Percentiles rank a stretch among this genome's conserved stretches.
Evolutionary conservation across 345 rosid species (phyloP).

Genomic region (Eucalyptus pauciflora): DNA sequence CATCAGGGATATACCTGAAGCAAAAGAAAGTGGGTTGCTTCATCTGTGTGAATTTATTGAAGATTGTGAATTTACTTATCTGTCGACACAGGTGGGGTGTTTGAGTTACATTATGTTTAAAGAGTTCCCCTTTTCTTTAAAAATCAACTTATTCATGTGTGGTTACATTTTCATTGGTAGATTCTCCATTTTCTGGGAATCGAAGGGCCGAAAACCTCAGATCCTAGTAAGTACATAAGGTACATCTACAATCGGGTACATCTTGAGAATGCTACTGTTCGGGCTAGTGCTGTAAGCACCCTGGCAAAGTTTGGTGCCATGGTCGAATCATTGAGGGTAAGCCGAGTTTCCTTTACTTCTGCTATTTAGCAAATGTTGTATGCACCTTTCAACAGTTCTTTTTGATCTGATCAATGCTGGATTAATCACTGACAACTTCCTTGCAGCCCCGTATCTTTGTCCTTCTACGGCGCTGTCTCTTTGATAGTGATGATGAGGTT

Average conservation of each 20-base stretch:
- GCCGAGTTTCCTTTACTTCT: background rate
- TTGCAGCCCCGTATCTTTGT: constrained; percentile 80
- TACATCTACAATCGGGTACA: constrained; percentile 96
- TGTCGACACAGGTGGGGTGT: constrained; percentile 76
- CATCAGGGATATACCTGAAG: constrained; percentile 97
- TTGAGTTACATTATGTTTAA: background rate
- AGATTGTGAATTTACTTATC: constrained; percentile 99
- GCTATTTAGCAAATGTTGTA: background rate
- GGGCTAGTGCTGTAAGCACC: constrained; percentile 95
- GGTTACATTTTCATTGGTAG: constrained; percentile 18
- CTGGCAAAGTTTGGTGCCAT: constrained; percentile 92
- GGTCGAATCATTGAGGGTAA: constrained; percentile 86
- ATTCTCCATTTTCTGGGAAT: constrained; percentile 95
- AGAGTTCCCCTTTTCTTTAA: background rate
- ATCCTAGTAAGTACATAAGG: constrained; percentile 91
- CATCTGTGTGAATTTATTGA: constrained; percentile 98
- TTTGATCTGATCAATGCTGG: background rate
- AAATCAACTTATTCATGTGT: background rate
- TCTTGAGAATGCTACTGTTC: constrained; percentile 97
- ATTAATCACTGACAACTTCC: background rate
- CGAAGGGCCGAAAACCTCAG: constrained; percentile 94
- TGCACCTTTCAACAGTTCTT: background rate
- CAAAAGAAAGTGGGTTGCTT: constrained; percentile 93
- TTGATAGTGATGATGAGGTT: constrained; percentile 98
- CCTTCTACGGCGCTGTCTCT: constrained; percentile 83